Conservation (phyloP, 495 filamentous ascomycete species). For the Cercophora newfieldiana region DNA sequence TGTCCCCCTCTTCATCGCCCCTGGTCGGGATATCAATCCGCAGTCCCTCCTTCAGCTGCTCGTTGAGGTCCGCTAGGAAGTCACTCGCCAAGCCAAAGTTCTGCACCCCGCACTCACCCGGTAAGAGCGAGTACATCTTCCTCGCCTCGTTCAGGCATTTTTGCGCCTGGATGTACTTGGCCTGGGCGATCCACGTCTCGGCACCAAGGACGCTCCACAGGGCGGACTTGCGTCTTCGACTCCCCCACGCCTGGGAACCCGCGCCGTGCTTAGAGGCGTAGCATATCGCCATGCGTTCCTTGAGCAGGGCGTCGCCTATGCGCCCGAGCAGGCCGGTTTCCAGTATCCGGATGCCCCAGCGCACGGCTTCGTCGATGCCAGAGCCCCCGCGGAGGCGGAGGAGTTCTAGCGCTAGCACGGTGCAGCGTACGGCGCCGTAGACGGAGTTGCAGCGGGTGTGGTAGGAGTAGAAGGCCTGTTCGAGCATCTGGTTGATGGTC, state of each 20-base stretch:
- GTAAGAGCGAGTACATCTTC: slow-evolving; percentile 63
- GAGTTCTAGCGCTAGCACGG: slow-evolving; percentile 76
- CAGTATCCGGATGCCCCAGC: slow-evolving; percentile 77
- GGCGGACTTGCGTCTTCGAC: slow-evolving; percentile 76
- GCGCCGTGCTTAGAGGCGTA: slow-evolving; percentile 70
- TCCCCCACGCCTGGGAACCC: slow-evolving; percentile 64
- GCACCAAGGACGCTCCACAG: slow-evolving; percentile 86
- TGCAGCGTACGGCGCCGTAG: slow-evolving; percentile 74
- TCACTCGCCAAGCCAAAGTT: slow-evolving; percentile 58
- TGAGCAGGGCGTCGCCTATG: slow-evolving; percentile 74
- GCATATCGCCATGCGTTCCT: slow-evolving; percentile 80
- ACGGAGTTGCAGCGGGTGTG: slow-evolving; percentile 75
- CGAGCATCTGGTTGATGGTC: slow-evolving; percentile 78
- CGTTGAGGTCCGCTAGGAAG: slow-evolving; percentile 64
- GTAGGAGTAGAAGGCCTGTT: slow-evolving; percentile 88
- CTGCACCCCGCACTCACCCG: slow-evolving; percentile 55
- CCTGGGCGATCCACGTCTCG: slow-evolving; percentile 75
- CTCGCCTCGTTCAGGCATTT: slow-evolving; percentile 69
- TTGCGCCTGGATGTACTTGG: slow-evolving; percentile 68
- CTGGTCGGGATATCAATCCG: slow-evolving; percentile 21
- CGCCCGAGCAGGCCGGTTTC: slow-evolving; percentile 73
- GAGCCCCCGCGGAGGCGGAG: slow-evolving; percentile 74
- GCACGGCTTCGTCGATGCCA: slow-evolving; percentile 81
- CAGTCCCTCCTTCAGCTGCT: slow-evolving; percentile 57
- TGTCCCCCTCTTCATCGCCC: slow-evolving; percentile 40